Conservation (phyloP, 1,284 basidiomycete species). For the Leccinum proliferum region DNA sequence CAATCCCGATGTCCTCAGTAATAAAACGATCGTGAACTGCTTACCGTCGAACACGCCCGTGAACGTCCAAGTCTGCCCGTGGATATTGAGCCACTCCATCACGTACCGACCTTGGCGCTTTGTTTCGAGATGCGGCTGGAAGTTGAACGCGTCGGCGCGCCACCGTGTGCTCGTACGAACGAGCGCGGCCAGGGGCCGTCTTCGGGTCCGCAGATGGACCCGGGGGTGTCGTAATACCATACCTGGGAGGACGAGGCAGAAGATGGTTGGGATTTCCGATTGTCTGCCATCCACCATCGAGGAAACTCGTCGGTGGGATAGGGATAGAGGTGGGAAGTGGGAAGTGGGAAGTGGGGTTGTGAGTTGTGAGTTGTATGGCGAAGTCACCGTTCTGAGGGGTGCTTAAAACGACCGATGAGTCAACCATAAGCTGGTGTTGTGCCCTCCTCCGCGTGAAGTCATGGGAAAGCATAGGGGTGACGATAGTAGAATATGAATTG, state of each 20-base stretch:
- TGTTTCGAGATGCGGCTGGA: slow-evolving; percentile 49
- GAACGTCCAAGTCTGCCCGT: slow-evolving; percentile 54
- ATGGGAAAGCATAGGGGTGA: no score
- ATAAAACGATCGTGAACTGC: slow-evolving; percentile 29
- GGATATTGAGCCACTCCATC: slow-evolving; percentile 50
- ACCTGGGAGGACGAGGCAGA: slow-evolving; percentile 29
- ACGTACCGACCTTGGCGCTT: slow-evolving; percentile 57
- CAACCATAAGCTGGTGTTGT: no score
- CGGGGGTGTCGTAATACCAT: slow-evolving; percentile 48
- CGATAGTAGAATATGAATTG: no score
- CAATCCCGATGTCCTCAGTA: neutral
- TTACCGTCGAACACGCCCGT: slow-evolving; percentile 67
- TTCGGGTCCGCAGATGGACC: slow-evolving; percentile 51
- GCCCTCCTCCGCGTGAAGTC: no score
- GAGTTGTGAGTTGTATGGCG: slow-evolving; percentile 1
- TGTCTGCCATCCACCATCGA: slow-evolving; percentile 14
- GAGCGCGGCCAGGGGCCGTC: slow-evolving; percentile 59
- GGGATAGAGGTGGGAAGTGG: neutral
- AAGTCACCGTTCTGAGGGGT: slow-evolving; percentile 4
- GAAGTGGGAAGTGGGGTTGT: neutral
- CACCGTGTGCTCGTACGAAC: slow-evolving; percentile 39
- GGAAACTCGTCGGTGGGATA: slow-evolving; percentile 5
- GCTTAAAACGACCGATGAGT: slow-evolving; percentile 20
- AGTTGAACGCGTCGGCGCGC: slow-evolving; percentile 53
- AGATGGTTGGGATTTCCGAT: slow-evolving; percentile 24